These are phyloP conservation scores for Chenopodium berlandieri DNA, from an alignment of 148 eudicot species.

Conservation along the genomic window DNA sequence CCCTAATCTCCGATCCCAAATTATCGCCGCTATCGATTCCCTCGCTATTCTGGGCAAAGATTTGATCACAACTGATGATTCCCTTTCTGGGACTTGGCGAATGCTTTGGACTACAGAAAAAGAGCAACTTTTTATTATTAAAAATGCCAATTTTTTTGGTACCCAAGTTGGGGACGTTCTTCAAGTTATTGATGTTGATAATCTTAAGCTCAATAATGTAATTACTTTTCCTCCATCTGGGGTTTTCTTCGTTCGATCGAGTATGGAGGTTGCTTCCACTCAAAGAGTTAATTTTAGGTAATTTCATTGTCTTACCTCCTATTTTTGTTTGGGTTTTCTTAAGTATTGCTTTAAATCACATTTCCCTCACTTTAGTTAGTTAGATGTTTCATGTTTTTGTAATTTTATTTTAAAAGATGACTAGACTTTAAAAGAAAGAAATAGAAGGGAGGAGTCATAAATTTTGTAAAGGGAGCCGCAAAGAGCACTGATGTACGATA, in stretches of 20 bases:
- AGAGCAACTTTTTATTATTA: conserved; percentile 80
- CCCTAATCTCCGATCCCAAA: conserved; percentile 57
- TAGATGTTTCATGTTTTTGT: too few relatives aligned
- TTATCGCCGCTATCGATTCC: conserved; percentile 56
- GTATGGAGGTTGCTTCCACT: conserved; percentile 59
- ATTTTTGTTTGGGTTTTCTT: background rate
- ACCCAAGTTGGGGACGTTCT: conserved; percentile 76
- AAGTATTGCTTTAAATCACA: background rate
- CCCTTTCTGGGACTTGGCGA: conserved; percentile 89
- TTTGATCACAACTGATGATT: conserved; percentile 50
- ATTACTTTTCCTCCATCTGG: conserved; percentile 91
- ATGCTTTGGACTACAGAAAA: conserved; percentile 96
- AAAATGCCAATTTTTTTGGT: conserved; percentile 65
- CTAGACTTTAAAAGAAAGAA: too few relatives aligned
- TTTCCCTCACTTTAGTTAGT: too few relatives aligned
- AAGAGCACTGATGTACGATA: background rate
- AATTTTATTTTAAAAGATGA: too few relatives aligned
- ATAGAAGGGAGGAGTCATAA: too few relatives aligned
- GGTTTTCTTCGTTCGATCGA: conserved; percentile 86
- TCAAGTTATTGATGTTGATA: conserved; percentile 81
- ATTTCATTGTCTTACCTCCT: background rate
- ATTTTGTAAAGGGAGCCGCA: too few relatives aligned
- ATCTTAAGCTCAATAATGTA: conserved; percentile 60
- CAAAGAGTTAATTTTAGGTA: conserved; percentile 88
- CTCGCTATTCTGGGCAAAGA: conserved; percentile 47